phyloP scores from a whole-genome alignment of 1,139 yeast genomes.

The Blastobotrys malaysiensis region DNA sequence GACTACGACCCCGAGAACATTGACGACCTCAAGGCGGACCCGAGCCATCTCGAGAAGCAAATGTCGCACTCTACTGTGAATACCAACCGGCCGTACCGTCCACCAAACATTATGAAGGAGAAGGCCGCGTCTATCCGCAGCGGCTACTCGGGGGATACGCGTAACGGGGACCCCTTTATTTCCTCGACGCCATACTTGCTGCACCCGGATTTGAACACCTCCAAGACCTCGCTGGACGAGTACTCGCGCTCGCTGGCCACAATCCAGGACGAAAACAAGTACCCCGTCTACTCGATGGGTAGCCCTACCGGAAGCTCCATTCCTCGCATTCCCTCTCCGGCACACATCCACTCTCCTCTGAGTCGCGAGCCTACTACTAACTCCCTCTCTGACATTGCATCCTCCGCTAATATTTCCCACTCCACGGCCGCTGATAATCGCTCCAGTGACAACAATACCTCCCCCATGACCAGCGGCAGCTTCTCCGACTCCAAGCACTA shows the following conservation, averaged over 20 bases:
- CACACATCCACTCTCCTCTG: background rate
- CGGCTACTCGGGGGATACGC: slow-evolving; percentile 3
- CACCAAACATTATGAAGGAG: slow-evolving; percentile 1
- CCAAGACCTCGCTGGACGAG: slow-evolving; percentile 24
- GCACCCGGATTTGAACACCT: slow-evolving; percentile 21
- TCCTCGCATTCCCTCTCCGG: slow-evolving; percentile 4
- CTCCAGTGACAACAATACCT: background rate
- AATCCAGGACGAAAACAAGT: slow-evolving; percentile 13
- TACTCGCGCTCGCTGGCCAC: slow-evolving; percentile 21
- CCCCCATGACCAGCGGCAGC: background rate
- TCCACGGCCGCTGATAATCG: background rate
- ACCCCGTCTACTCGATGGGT: slow-evolving; percentile 1
- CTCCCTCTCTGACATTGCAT: background rate
- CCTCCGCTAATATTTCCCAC: background rate
- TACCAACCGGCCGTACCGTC: background rate
- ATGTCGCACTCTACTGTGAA: background rate
- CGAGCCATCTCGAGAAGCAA: background rate
- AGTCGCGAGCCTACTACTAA: background rate
- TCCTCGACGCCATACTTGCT: slow-evolving; percentile 20
- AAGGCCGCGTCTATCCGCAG: background rate
- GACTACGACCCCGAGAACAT: slow-evolving; percentile 14
- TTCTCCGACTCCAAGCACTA: background rate
- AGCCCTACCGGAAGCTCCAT: background rate
- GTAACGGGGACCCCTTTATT: slow-evolving; percentile 20
- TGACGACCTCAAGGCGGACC: slow-evolving; percentile 1